phyloP scores from a whole-genome alignment of 805 yeast genomes.

The Cyberlindnera maritima region DNA sequence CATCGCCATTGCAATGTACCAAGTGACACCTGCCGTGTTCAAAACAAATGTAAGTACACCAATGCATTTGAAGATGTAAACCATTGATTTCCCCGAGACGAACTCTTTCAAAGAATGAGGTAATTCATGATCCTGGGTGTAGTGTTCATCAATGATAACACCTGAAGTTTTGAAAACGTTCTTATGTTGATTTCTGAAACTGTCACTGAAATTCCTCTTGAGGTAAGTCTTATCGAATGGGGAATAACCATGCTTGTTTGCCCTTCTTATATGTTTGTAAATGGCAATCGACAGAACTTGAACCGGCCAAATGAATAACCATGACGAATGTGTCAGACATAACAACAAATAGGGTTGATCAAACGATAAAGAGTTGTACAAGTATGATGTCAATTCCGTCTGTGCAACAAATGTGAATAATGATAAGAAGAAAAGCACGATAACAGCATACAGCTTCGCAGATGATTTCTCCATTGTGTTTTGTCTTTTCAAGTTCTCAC shows the following conservation, averaged over 20 bases:
- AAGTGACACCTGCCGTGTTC: constrained; percentile 74
- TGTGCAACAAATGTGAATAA: constrained; percentile 67
- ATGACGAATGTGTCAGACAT: constrained; percentile 72
- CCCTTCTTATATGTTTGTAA: constrained; percentile 39
- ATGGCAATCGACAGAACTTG: constrained; percentile 53
- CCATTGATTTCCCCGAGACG: constrained; percentile 14
- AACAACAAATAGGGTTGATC: constrained; percentile 67
- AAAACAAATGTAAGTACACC: constrained; percentile 52
- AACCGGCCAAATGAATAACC: constrained; percentile 71
- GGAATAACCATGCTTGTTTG: constrained; percentile 10
- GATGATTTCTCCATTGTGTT: constrained; percentile 17
- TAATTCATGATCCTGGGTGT: constrained; percentile 14
- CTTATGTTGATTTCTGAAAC: constrained; percentile 41
- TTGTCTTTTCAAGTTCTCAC: neutral
- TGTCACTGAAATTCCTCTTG: constrained; percentile 30
- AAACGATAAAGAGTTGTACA: constrained; percentile 54
- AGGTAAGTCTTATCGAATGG: constrained; percentile 16
- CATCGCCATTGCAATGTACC: constrained; percentile 82
- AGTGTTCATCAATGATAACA: constrained; percentile 18
- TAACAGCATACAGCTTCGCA: constrained; percentile 13
- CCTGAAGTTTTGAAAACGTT: constrained; percentile 37
- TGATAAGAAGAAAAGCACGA: constrained; percentile 43
- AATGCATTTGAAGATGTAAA: constrained; percentile 43
- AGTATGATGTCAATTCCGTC: constrained; percentile 74
- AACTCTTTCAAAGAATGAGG: constrained; percentile 17